These are phyloP conservation scores for Daldinia sp. DNA, from an alignment of 2,329 filamentous ascomycete species.

Conservation along the genomic window DNA sequence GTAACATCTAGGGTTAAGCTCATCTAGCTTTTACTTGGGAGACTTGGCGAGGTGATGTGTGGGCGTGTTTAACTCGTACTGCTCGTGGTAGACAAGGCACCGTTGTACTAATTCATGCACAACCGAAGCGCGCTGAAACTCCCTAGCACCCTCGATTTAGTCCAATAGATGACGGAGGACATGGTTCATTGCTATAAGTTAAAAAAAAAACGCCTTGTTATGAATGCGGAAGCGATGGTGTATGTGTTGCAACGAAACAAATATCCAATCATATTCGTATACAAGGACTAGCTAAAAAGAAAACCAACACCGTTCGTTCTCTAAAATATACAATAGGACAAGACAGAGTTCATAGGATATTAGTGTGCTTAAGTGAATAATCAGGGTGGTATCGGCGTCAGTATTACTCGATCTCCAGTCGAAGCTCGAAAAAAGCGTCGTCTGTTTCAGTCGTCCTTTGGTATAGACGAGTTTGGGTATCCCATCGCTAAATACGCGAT, in stretches of 20 bases:
- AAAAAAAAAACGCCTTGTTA: conserved; percentile 1
- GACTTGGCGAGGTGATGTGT: not conserved
- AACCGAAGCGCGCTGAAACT: not conserved
- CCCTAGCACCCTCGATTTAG: not conserved
- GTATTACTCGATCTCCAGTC: not conserved
- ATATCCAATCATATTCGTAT: not conserved
- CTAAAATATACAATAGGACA: not conserved
- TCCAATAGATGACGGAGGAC: not conserved
- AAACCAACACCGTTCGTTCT: not conserved
- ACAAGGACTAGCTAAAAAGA: not conserved
- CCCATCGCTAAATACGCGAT: not conserved
- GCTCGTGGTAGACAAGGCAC: not conserved
- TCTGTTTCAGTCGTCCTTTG: not conserved
- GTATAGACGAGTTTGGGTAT: not conserved
- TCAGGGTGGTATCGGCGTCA: not conserved
- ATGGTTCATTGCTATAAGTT: not conserved
- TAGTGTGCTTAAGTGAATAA: not conserved
- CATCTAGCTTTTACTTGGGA: not conserved
- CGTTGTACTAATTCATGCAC: not conserved
- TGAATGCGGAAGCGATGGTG: not conserved
- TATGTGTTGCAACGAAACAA: not conserved
- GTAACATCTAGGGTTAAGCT: not conserved
- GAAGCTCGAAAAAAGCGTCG: not conserved
- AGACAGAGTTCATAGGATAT: not conserved
- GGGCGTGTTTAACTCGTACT: not conserved